A percentile compares a stretch with the other conserved stretches of the same genome.
phyloP scores from a whole-genome alignment of 2,329 filamentous ascomycete genomes.

The Dendryphion nanum region DNA sequence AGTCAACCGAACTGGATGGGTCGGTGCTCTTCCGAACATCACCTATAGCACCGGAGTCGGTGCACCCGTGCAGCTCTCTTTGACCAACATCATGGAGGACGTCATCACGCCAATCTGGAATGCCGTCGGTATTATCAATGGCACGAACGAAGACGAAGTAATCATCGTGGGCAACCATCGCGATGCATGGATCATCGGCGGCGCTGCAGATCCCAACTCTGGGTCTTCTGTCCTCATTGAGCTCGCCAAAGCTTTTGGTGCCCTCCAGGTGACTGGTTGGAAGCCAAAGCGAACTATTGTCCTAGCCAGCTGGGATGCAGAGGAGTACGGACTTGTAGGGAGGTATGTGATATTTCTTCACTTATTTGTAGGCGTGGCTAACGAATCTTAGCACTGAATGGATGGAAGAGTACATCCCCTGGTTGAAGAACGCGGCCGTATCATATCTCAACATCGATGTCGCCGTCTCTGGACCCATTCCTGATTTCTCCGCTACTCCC shows the following conservation, averaged over 20 bases:
- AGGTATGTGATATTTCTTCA: slow-evolving; percentile 16
- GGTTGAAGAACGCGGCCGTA: slow-evolving; percentile 45
- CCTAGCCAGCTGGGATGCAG: slow-evolving; percentile 44
- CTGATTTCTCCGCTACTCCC: slow-evolving; percentile 39
- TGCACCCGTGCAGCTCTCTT: slow-evolving; percentile 48
- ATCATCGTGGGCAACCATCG: slow-evolving; percentile 54
- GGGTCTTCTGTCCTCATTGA: slow-evolving; percentile 52
- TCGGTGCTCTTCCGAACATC: slow-evolving; percentile 35
- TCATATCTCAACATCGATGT: slow-evolving; percentile 55
- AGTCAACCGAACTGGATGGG: slow-evolving; percentile 41
- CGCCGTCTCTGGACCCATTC: slow-evolving; percentile 46
- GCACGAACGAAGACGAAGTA: slow-evolving; percentile 58
- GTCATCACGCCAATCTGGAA: slow-evolving; percentile 80
- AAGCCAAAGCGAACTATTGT: slow-evolving; percentile 52
- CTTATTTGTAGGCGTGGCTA: slow-evolving; percentile 11
- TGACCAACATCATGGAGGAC: slow-evolving; percentile 74
- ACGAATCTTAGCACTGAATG: slow-evolving; percentile 42
- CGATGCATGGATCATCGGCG: slow-evolving; percentile 56
- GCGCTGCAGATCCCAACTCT: slow-evolving; percentile 53
- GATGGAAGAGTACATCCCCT: slow-evolving; percentile 51
- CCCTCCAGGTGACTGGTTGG: slow-evolving; percentile 50
- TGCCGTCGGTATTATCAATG: slow-evolving; percentile 67
- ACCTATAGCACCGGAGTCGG: slow-evolving; percentile 45
- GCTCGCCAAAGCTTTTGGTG: slow-evolving; percentile 50
- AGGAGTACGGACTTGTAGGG: slow-evolving; percentile 40